Evolutionary conservation across 1,284 basidiomycete genomes (phyloP), one percentile per base, ranked within the genome.

Genomic region (Ceratobasidium sp.): DNA sequence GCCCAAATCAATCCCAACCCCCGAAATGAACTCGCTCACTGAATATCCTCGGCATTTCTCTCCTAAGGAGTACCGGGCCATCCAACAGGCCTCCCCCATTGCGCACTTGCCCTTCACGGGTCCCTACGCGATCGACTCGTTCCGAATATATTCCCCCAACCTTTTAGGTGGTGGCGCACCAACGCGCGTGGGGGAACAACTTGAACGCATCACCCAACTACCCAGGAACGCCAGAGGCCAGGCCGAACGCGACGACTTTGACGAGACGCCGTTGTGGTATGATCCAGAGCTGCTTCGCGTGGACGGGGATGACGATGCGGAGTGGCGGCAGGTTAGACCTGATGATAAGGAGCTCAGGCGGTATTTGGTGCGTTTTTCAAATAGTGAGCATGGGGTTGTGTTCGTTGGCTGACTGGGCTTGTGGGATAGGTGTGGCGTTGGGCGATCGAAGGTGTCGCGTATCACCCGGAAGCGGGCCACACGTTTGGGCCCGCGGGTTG

Each of bases 51-150:
- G 56, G 4, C 56, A 59, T 9, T 66, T 41, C 53, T 46, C 53
- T 22, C 22, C 63, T 34, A 65, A 61, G 66, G 63, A 74, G 37
- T 66, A 61, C 54, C 22, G 27, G 31, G 22, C 29, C 49, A 46
- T 31, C 16, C 62, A 48, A 72, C 75, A 58, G 88, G 87, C 75
- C 83, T 84, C 4, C 79, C 81, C 8, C 87, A 82, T 88, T 51
- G 86, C 87, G 13, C 86, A 88, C 77, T 82, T 88, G 9, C 88
- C 88, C 0, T 88, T 89, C 0, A 82, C 86, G 0, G 89, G 90
- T 0, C 82, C 83, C 0, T 91, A 91, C 76, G 90, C 90, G 0
- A 82, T 89, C 0, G 89, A 91, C 78, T 90, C 88, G 1, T 89
- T 89, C 77, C 84, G 88, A 41, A 89, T 91, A 22, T 91, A 90